Percentiles rank a stretch among this genome's conserved stretches.
Conservation (phyloP, 495 filamentous ascomycete species). For the Aspergillus sparsus region DNA sequence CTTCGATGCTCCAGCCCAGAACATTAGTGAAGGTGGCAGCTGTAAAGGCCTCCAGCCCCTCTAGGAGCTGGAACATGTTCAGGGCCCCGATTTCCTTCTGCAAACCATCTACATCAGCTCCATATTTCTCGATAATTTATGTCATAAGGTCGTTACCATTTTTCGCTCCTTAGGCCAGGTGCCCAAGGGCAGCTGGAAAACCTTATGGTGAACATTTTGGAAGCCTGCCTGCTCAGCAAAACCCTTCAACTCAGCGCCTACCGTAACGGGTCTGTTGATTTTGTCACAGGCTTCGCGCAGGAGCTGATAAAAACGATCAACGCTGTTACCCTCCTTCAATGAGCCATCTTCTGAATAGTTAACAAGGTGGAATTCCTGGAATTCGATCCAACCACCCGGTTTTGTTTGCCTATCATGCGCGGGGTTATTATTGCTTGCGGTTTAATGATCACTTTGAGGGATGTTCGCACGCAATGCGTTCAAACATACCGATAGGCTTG, state of each 20-base stretch:
- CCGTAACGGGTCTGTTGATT: conserved; percentile 8
- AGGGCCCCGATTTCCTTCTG: conserved; percentile 12
- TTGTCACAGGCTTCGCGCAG: conserved; percentile 6
- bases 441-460: too few relatives aligned
- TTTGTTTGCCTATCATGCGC: not conserved
- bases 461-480: not conserved
- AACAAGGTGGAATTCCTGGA: conserved; percentile 12
- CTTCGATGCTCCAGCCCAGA: conserved; percentile 16
- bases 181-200: conserved; percentile 9
- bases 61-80: conserved; percentile 16
- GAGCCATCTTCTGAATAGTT: conserved; percentile 8
- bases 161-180: conserved; percentile 11
- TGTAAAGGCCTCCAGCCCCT: conserved; percentile 15
- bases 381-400: conserved; percentile 14
- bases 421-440: too few relatives aligned
- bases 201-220: conserved; percentile 6
- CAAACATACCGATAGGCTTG: conserved; percentile 11
- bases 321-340: conserved; percentile 6
- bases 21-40: conserved; percentile 9
- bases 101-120: too few relatives aligned
- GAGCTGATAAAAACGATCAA: conserved; percentile 9
- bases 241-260: not conserved
- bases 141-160: conserved; percentile 6
- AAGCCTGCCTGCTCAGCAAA: conserved; percentile 1
- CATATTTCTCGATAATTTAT: not conserved